Percentiles rank a stretch among this genome's conserved stretches.
phyloP scores from a whole-genome alignment of 257 asterid species.

The Thymus quinquecostatus region DNA sequence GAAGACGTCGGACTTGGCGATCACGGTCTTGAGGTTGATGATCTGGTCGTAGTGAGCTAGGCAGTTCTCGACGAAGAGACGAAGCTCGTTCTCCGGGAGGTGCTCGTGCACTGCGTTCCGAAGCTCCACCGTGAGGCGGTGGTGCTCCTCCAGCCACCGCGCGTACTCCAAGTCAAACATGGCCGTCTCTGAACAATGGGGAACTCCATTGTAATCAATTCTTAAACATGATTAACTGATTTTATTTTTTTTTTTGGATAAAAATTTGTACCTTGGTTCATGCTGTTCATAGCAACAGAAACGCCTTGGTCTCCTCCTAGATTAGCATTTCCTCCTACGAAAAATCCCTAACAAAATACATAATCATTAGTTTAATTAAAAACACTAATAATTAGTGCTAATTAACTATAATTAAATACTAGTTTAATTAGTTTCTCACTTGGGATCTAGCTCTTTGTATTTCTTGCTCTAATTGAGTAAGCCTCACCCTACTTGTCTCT shows the following conservation, averaged over 20 bases:
- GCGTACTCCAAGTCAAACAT: conserved; percentile 77
- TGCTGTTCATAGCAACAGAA: conserved; percentile 50
- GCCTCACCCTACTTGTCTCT: conserved; percentile 85
- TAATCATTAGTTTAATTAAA: neutral
- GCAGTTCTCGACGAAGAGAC: conserved; percentile 57
- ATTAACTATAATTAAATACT: too few species aligned
- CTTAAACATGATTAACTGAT: neutral
- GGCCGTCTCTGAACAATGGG: conserved; percentile 46
- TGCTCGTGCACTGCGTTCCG: conserved; percentile 67
- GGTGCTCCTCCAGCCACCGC: conserved; percentile 88
- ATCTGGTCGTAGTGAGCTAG: conserved; percentile 67
- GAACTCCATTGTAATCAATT: neutral
- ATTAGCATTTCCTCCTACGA: conserved; percentile 60
- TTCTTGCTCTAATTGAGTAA: conserved; percentile 81
- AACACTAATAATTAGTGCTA: too few species aligned
- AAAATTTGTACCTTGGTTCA: conserved; percentile 54
- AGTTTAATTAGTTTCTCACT: conserved; percentile 37
- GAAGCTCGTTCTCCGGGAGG: conserved; percentile 69
- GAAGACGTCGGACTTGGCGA: conserved; percentile 66
- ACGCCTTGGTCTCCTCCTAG: conserved; percentile 67
- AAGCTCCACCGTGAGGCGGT: conserved; percentile 67
- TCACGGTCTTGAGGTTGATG: conserved; percentile 58
- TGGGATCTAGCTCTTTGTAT: conserved; percentile 81
- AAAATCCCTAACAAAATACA: conserved; percentile 56
- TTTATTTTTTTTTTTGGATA: too few species aligned